Evolutionary conservation across 441 rosid species (phyloP), one percentile per base, ranked within the genome.

Genomic region (Eruca vesicaria): DNA sequence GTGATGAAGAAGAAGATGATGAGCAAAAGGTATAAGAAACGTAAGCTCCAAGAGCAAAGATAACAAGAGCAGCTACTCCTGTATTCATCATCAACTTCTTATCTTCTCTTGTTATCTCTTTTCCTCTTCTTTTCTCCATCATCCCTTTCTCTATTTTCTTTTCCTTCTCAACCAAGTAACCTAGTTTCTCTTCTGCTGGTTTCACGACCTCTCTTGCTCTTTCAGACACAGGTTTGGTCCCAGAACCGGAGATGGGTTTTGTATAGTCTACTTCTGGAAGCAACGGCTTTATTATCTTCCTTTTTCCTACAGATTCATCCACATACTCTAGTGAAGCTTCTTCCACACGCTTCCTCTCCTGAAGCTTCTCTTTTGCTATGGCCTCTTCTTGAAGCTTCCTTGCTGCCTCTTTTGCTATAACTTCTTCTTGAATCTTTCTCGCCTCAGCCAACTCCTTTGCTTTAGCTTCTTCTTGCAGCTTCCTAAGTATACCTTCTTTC

Each of bases 31-130:
- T 79, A 71, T 86, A 85, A 50, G 82, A 78, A 43, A 88, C 65
- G 65, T 81, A 88, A 81, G 91, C 86, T 29, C 96, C 92, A 55
- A 88, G 82, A 1, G 90, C 98, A 8, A 84, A 86, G 71, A 91
- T 81, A 35, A 83, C 91, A 7, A 87, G 79, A 81, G 81, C 80
- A 2, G 97, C 91, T 52, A 88, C 88, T 43, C 98, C 94, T 9
- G 86, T 56, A 77, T 89, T 89, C 33, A 83, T 32, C 81, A 89
- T 59, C 65, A 76, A 21, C 75, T 78, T 83, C 77, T 83, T 75
- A 12, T 89, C 91, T 79, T 89, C 91, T 18, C 78, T 82, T 43
- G 79, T 36, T 45, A 86, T 82, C 66, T 65, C 58, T 23, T 79
- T 61, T 19, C 67, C 78, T 56, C 64, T 69, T 58, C 73, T 63